These are phyloP conservation scores for Moricandia moricandioides DNA, from an alignment of 345 rosid species.

Conservation along the genomic window DNA sequence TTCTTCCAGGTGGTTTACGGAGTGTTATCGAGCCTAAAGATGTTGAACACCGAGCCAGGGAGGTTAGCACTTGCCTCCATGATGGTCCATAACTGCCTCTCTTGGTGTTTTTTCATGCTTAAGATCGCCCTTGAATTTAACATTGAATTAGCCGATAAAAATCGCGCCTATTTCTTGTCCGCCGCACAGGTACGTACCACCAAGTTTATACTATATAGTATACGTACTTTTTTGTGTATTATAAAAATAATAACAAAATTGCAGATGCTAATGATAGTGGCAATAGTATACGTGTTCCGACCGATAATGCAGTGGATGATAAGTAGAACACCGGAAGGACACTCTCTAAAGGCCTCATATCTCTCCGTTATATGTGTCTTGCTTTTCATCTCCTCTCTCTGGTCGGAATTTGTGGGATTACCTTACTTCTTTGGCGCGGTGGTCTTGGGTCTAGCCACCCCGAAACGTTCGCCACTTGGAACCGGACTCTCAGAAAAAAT, in stretches of 20 bases:
- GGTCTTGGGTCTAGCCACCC: constrained; percentile 43
- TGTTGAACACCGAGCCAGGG: constrained; percentile 50
- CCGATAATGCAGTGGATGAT: constrained; percentile 47
- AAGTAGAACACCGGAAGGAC: constrained; percentile 43
- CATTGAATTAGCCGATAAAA: not conserved
- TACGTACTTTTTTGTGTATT: not conserved
- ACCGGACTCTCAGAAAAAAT: constrained; percentile 36
- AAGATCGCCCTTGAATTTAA: constrained; percentile 22
- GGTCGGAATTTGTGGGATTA: constrained; percentile 30
- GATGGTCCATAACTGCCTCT: constrained; percentile 35
- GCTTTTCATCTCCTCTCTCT: constrained; percentile 25
- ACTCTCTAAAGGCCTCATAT: constrained; percentile 32
- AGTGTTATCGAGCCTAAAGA: constrained; percentile 42
- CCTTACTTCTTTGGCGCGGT: constrained; percentile 40
- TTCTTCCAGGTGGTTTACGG: constrained; percentile 40
- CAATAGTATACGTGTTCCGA: constrained; percentile 32
- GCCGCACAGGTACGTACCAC: constrained; percentile 15
- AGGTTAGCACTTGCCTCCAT: constrained; percentile 49
- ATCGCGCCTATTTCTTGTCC: not conserved
- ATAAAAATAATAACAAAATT: not conserved
- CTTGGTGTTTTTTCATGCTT: constrained; percentile 23
- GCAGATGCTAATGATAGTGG: constrained; percentile 30
- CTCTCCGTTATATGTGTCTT: constrained; percentile 26
- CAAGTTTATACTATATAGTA: not conserved
- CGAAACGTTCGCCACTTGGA: constrained; percentile 37